Conservation (phyloP, 306 rosid species). For the Sesbania bispinosa region DNA sequence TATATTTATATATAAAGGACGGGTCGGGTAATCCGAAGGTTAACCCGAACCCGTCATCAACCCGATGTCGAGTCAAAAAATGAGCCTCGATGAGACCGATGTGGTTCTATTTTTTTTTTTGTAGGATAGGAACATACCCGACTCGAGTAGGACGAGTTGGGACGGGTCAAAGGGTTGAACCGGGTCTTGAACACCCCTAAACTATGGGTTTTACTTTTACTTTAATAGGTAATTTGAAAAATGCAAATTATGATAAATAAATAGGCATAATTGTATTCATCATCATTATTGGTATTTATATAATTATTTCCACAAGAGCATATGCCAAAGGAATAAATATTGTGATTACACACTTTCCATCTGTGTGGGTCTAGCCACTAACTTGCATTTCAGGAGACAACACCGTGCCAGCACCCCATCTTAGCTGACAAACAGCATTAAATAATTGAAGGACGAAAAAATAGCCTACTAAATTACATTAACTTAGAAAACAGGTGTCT, state of each 20-base stretch:
- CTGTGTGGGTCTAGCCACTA: background rate
- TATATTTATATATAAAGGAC: too few species aligned
- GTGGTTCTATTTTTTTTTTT: too few species aligned
- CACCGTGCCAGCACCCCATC: background rate
- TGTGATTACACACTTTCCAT: slow-evolving; percentile 17
- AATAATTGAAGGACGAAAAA: background rate
- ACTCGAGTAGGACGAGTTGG: too few species aligned
- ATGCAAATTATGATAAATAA: background rate
- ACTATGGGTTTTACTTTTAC: slow-evolving; percentile 2
- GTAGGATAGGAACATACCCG: too few species aligned
- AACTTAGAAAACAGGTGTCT: background rate
- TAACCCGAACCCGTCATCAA: too few species aligned
- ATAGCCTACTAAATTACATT: background rate
- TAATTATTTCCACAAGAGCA: background rate
- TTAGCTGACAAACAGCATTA: slow-evolving; percentile 25
- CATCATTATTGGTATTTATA: background rate
- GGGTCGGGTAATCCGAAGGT: too few species aligned
- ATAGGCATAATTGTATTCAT: background rate
- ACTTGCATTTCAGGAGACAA: slow-evolving; percentile 26
- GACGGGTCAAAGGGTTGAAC: too few species aligned
- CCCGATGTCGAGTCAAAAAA: too few species aligned
- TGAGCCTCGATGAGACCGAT: too few species aligned
- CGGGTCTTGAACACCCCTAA: too few species aligned
- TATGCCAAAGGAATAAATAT: background rate
- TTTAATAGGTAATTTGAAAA: slow-evolving; percentile 8